Evolutionary conservation across 495 filamentous ascomycete species (phyloP).

Genomic region (Lasiosphaeria ovina): DNA sequence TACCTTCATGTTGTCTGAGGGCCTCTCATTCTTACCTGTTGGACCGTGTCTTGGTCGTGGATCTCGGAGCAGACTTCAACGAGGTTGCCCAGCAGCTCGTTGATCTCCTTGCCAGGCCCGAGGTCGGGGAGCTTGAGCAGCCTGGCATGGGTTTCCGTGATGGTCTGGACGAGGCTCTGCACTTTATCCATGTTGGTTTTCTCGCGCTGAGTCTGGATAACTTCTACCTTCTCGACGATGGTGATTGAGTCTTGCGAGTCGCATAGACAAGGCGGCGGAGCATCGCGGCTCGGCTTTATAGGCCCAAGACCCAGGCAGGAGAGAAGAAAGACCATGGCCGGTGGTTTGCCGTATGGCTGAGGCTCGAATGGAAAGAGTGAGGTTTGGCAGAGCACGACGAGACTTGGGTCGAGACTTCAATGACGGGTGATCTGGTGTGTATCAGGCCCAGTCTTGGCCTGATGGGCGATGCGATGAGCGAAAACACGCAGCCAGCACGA

Average conservation of each 20-base stretch:
- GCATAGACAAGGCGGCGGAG: conserved; percentile 9
- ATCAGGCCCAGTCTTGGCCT: no score
- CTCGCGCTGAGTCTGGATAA: conserved; percentile 11
- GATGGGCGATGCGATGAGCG: no score
- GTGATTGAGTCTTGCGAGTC: conserved; percentile 19
- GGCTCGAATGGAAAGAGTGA: background rate
- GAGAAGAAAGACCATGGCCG: conserved; percentile 6
- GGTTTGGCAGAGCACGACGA: background rate
- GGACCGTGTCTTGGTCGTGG: conserved; percentile 20
- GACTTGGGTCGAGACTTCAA: no score
- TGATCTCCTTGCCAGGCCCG: conserved; percentile 20
- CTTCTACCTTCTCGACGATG: conserved; percentile 27
- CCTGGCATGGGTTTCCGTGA: conserved; percentile 22
- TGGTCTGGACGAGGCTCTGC: conserved; percentile 13
- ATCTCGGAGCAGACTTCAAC: conserved; percentile 27
- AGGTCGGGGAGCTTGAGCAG: conserved; percentile 22
- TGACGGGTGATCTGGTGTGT: no score
- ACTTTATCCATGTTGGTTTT: conserved; percentile 11
- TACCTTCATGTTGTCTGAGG: background rate
- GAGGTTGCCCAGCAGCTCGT: conserved; percentile 26
- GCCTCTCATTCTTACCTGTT: conserved; percentile 16
- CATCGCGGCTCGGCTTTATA: conserved; percentile 2
- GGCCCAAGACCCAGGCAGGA: conserved; percentile 22
- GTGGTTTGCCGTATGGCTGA: background rate
- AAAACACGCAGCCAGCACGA: no score